Evolutionary conservation across 164 flowering plant species (phyloP), one percentile per base, ranked within the genome.

Genomic region (Euptelea pleiosperma): DNA sequence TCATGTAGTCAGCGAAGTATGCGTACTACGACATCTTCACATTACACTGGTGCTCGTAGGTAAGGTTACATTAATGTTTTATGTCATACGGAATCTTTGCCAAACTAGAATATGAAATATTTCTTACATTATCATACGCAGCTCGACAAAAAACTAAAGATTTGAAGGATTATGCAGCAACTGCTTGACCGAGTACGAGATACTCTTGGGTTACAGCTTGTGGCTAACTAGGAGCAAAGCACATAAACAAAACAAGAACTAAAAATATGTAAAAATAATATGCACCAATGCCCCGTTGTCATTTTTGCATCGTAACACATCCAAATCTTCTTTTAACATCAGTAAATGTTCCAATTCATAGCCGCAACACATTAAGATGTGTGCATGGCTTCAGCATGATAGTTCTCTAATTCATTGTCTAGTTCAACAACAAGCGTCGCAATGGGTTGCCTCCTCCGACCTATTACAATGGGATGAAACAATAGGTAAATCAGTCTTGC

Each of bases 351-450:
- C 8, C 39, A 26, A n/a, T 28, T 9, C 31, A 29, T 4, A 39
- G 11, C 60, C 30, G 55, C 41, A 47, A 61, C 26, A 29, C 22
- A 43, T 30, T 57, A 69, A 12, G 57, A 64, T 52, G 74, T 73
- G 3, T 87, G 75, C 93, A 85, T 91, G 54, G 93, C 85, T 58
- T 82, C 93, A 10, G 91, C 80, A 63, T 88, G 98, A 66, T 91
- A 91, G 30, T 35, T 76, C 12, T 86, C 98, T 60, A 89, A 72
- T 28, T 91, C 96, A 61, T 85, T 81, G 79, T 91, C 85, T 36
- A 91, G 83, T 2, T 91, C 82, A 42, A 64, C 89, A 9, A 86
- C 87, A 18, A 94, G 78, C 64, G 80, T 86, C 52, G 73, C 89
- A n/a, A 59, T 64, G 12, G 72, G 73, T 33, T 61, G 73, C 71